Conservation (phyloP, 352 stramenopile genomes). For the Pythium aristosporum region DNA sequence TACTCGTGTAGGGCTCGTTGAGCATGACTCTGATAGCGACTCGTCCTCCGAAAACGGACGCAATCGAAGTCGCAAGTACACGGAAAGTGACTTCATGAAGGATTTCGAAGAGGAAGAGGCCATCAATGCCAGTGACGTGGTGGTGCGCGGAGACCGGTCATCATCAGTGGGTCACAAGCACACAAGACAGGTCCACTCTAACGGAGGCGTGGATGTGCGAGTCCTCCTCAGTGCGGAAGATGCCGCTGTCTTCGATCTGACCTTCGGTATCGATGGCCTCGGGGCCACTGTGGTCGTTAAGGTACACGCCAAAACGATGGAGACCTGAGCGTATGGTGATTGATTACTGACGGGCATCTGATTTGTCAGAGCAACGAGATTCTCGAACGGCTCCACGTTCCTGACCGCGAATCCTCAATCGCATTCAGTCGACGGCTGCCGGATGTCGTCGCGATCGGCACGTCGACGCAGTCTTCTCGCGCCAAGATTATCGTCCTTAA, state of each 20-base stretch:
- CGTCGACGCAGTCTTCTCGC: constrained; percentile 48
- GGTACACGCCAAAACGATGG: constrained; percentile 25
- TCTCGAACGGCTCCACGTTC: constrained; percentile 40
- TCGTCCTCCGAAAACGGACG: constrained; percentile 34
- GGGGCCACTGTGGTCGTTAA: constrained; percentile 59
- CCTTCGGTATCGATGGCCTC: constrained; percentile 67
- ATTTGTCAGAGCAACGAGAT: constrained; percentile 45
- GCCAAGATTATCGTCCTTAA: constrained; percentile 61
- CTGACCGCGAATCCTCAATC: constrained; percentile 32
- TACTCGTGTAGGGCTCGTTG: constrained; percentile 6
- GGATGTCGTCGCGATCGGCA: constrained; percentile 54
- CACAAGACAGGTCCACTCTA: neutral
- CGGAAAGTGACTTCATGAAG: constrained; percentile 73
- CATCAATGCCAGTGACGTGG: constrained; percentile 26
- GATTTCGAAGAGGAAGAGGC: constrained; percentile 76
- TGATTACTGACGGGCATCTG: neutral
- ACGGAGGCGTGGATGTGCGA: constrained; percentile 34
- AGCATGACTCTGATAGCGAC: constrained; percentile 47
- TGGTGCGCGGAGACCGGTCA: constrained; percentile 17
- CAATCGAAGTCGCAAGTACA: constrained; percentile 64
- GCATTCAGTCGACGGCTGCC: constrained; percentile 45
- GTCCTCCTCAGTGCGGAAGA: constrained; percentile 68
- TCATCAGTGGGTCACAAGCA: neutral
- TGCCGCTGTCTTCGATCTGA: constrained; percentile 49
- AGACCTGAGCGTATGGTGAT: neutral